These are phyloP conservation scores for Aureobasidium musti DNA, from an alignment of 2,329 filamentous ascomycete species.

Conservation along the genomic window DNA sequence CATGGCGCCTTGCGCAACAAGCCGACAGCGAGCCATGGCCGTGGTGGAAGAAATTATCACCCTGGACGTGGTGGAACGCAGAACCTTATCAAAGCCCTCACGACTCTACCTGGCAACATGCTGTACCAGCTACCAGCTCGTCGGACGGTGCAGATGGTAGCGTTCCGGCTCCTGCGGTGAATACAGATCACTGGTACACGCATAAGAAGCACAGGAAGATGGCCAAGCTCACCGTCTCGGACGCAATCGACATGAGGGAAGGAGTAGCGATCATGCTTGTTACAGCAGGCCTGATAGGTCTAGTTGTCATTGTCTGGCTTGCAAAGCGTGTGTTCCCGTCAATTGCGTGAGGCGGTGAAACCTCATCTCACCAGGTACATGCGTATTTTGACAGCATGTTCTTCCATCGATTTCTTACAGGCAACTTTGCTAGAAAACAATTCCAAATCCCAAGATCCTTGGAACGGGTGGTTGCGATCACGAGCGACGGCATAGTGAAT, in stretches of 20 bases:
- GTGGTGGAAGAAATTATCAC: constrained; percentile 40
- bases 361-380: constrained; percentile 1
- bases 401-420: neutral
- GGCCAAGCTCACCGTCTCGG: constrained; percentile 12
- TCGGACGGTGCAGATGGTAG: constrained; percentile 7
- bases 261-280: constrained; percentile 1
- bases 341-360: neutral
- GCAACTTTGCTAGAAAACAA: neutral
- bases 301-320: constrained; percentile 14
- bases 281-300: constrained; percentile 2
- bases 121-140: neutral
- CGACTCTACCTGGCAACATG: constrained; percentile 36
- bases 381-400: neutral
- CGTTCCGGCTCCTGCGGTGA: constrained; percentile 19
- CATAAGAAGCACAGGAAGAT: constrained; percentile 29
- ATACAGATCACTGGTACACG: neutral
- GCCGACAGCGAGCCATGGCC: constrained; percentile 41
- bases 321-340: constrained; percentile 1
- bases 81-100: constrained; percentile 49
- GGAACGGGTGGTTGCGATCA: neutral
- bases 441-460: neutral
- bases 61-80: constrained; percentile 42
- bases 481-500: neutral
- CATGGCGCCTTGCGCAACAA: constrained; percentile 47
- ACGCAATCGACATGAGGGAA: constrained; percentile 19